These are phyloP conservation scores for Mycena capillaripes DNA, from an alignment of 768 basidiomycete species.

Conservation along the genomic window DNA sequence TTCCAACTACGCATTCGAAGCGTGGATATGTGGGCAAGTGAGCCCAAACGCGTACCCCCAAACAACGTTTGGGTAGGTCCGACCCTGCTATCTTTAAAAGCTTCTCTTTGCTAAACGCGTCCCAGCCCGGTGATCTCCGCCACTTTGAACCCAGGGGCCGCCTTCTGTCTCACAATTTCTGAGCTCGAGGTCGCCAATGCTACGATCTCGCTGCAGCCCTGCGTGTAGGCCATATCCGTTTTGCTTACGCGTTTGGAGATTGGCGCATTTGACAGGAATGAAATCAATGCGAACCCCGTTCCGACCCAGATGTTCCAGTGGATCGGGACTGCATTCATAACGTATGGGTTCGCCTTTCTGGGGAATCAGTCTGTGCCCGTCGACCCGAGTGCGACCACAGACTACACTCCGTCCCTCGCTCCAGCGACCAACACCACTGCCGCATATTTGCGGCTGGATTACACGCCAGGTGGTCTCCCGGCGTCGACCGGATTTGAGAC, in stretches of 20 bases:
- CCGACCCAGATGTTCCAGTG: slow-evolving; percentile 11
- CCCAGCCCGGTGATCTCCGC: neutral
- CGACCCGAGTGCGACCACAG: neutral
- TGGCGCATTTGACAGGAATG: neutral
- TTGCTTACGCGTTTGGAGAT: neutral
- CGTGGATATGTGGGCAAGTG: neutral
- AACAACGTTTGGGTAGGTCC: slow-evolving; percentile 6
- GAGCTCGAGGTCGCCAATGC: slow-evolving; percentile 15
- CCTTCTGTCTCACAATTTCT: neutral
- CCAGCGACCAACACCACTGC: neutral
- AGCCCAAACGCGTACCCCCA: neutral
- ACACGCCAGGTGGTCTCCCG: neutral
- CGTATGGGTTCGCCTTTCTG: slow-evolving; percentile 13
- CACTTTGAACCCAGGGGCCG: neutral
- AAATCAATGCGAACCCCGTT: neutral
- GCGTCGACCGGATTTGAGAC: slow-evolving; percentile 14
- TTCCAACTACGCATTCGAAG: neutral
- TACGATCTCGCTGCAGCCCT: slow-evolving; percentile 13
- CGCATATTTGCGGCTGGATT: slow-evolving; percentile 19
- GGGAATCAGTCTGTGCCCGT: neutral
- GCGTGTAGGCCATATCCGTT: neutral
- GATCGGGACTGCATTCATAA: slow-evolving; percentile 1
- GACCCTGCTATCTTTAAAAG: neutral
- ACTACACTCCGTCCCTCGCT: slow-evolving; percentile 7
- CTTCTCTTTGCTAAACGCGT: neutral